Conservation (phyloP, 2,329 filamentous ascomycete genomes). For the Dactylonectria macrodidyma region DNA sequence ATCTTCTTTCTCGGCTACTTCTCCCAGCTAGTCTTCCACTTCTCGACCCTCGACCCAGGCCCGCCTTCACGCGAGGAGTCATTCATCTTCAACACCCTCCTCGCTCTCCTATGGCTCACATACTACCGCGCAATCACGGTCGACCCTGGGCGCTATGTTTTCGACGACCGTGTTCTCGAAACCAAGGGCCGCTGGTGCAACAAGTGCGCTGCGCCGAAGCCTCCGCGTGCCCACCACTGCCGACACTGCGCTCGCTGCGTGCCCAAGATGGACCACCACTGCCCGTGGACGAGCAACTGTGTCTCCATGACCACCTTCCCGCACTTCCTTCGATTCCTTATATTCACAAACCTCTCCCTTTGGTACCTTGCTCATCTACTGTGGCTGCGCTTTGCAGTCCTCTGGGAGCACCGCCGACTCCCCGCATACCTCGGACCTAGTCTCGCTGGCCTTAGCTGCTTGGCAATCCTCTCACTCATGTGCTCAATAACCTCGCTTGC, state of each 20-base stretch:
- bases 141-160: conserved; percentile 70
- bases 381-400: conserved; percentile 67
- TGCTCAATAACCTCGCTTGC: conserved; percentile 73
- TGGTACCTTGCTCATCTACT: conserved; percentile 74
- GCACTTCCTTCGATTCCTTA: conserved; percentile 84
- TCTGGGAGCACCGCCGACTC: conserved; percentile 77
- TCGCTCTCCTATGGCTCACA: conserved; percentile 76
- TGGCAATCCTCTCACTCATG: conserved; percentile 72
- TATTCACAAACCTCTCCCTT: conserved; percentile 77
- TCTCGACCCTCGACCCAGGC: conserved; percentile 69
- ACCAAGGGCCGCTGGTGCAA: conserved; percentile 74
- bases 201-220: conserved; percentile 82
- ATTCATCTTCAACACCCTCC: conserved; percentile 75
- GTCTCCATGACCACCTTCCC: conserved; percentile 87
- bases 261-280: conserved; percentile 89
- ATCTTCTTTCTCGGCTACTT: conserved; percentile 80
- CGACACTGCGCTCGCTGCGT: conserved; percentile 81
- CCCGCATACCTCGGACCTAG: conserved; percentile 83
- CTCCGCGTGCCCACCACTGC: conserved; percentile 86
- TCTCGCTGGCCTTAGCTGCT: conserved; percentile 68
- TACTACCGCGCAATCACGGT: conserved; percentile 75
- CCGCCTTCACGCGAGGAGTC: conserved; percentile 72
- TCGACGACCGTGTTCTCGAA: conserved; percentile 55
- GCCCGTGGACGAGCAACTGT: conserved; percentile 88
- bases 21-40: conserved; percentile 79